Percentiles rank a stretch among this genome's conserved stretches.
phyloP scores from a whole-genome alignment of 164 flowering plant species.

The Piper betle region DNA sequence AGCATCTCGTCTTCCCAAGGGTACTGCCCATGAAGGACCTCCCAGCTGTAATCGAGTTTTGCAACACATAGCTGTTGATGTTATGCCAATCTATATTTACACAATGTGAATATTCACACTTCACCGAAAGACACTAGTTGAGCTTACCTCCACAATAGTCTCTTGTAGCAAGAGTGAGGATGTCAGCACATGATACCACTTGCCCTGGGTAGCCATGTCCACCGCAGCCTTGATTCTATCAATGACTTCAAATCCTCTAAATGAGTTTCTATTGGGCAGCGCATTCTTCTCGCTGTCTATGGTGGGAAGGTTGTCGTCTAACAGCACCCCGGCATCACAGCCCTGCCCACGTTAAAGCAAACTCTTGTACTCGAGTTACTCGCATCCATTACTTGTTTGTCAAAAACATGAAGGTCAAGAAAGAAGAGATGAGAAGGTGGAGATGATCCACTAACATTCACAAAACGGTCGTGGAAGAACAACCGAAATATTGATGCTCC shows the following conservation, averaged over 20 bases:
- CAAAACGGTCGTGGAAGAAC: slow-evolving; percentile 46
- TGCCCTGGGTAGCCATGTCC: slow-evolving; percentile 22
- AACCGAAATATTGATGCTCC: slow-evolving; percentile 39
- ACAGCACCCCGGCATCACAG: slow-evolving; percentile 43
- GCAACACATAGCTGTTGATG: background rate
- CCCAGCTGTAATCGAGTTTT: background rate
- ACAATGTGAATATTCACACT: no score
- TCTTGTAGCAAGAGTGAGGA: slow-evolving; percentile 32
- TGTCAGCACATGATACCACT: slow-evolving; percentile 45
- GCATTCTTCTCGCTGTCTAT: slow-evolving; percentile 30
- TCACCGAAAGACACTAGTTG: background rate
- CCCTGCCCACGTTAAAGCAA: slow-evolving; percentile 22
- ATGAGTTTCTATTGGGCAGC: slow-evolving; percentile 19
- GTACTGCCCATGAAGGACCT: slow-evolving; percentile 16
- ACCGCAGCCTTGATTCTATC: slow-evolving; percentile 28
- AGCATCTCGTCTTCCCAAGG: slow-evolving; percentile 23
- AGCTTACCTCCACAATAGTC: slow-evolving; percentile 23
- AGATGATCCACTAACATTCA: slow-evolving; percentile 15
- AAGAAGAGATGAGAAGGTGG: no score
- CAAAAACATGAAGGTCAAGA: no score
- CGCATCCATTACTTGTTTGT: background rate
- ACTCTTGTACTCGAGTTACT: background rate
- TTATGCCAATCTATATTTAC: background rate
- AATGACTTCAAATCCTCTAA: slow-evolving; percentile 35
- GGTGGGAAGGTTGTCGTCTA: slow-evolving; percentile 30